Conservation (phyloP, 164 flowering plant species). For the Malania oleifera region DNA sequence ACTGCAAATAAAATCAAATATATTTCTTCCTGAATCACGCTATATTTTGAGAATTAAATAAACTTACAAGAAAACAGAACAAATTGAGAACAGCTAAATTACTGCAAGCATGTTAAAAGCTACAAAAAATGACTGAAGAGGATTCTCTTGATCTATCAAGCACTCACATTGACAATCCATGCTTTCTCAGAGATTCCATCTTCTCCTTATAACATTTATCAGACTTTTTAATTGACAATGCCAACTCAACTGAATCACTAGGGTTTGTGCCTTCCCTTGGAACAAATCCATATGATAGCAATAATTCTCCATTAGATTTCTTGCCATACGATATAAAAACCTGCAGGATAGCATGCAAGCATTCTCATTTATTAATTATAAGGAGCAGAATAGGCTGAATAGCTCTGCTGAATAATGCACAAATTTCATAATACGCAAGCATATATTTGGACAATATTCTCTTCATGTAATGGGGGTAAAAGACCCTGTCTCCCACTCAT, state of each 20-base stretch:
- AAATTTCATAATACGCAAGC: no score
- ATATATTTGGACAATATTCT: no score
- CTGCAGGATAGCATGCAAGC: constrained; percentile 28
- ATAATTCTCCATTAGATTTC: constrained; percentile 92
- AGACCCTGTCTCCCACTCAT: no score
- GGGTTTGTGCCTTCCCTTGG: constrained; percentile 90
- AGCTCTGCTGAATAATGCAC: not conserved
- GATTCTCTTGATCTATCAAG: not conserved
- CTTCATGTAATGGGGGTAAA: no score
- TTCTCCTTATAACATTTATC: constrained; percentile 78
- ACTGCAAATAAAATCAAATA: no score
- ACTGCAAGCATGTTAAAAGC: not conserved
- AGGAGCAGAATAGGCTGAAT: no score
- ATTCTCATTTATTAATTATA: not conserved
- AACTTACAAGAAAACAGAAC: not conserved
- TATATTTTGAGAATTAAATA: not conserved
- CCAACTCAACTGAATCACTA: constrained; percentile 77
- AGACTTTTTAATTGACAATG: constrained; percentile 61
- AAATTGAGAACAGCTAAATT: not conserved
- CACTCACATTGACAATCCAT: constrained; percentile 72
- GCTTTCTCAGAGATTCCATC: constrained; percentile 60
- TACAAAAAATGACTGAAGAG: not conserved
- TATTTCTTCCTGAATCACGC: not conserved
- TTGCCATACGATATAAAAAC: constrained; percentile 96
- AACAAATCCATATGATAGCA: constrained; percentile 96